Evolutionary conservation across 768 basidiomycete genomes (phyloP).

Genomic region (Russula abietina): DNA sequence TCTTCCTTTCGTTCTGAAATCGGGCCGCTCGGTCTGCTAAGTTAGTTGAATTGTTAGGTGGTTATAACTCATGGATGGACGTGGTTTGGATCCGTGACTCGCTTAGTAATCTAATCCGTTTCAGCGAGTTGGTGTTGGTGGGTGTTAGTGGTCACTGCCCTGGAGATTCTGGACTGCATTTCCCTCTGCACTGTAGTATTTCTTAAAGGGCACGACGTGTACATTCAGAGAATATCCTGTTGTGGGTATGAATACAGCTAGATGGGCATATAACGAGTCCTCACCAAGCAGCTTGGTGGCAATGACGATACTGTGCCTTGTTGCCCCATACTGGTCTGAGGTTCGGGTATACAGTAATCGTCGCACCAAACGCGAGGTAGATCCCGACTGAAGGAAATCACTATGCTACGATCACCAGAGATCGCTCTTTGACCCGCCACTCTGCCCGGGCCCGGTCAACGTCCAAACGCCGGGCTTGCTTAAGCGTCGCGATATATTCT

Average conservation of each 20-base stretch:
- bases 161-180: no score
- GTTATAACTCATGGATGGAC: no score
- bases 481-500: conserved; percentile 43
- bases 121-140: no score
- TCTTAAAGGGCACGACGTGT: background rate
- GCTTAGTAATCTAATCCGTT: background rate
- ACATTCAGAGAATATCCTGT: background rate
- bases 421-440: conserved; percentile 54
- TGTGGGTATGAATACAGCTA: background rate
- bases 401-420: conserved; percentile 43
- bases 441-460: conserved; percentile 60
- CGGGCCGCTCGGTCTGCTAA: no score
- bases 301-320: background rate
- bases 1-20: no score
- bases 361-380: background rate
- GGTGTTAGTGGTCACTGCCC: no score
- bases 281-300: background rate
- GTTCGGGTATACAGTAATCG: background rate
- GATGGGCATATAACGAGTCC: background rate
- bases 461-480: conserved; percentile 52
- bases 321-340: background rate
- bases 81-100: no score
- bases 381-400: background rate
- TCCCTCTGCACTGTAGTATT: background rate
- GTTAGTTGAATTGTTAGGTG: no score